These are phyloP conservation scores for Phytophthora podocarpi DNA, from an alignment of 352 stramenopile genomes.

Conservation along the genomic window DNA sequence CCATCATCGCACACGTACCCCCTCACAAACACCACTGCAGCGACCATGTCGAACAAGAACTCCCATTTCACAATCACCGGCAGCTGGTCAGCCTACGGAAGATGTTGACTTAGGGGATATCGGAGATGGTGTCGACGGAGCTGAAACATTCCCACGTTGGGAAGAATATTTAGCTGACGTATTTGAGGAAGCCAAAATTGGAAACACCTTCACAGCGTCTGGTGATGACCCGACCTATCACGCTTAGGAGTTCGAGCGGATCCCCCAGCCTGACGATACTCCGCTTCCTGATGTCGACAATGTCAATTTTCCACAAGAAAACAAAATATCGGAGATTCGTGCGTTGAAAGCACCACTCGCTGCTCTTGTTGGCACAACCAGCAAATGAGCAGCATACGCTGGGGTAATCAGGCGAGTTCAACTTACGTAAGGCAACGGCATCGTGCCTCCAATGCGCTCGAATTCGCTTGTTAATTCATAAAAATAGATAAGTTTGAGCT, in stretches of 20 bases:
- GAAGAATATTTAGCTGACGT: not conserved
- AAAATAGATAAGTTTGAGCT: too few species aligned
- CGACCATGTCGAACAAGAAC: not conserved
- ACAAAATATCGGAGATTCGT: not conserved
- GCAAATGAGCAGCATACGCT: too few species aligned
- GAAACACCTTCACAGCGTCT: not conserved
- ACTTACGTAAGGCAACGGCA: too few species aligned
- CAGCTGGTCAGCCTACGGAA: too few species aligned
- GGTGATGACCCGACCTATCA: not conserved
- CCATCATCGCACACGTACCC: not conserved
- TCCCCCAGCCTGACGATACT: not conserved
- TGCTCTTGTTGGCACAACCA: not conserved
- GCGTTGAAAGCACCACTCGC: not conserved
- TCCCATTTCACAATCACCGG: not conserved
- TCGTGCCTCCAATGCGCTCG: too few species aligned
- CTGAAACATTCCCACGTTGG: not conserved
- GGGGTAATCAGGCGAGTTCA: too few species aligned
- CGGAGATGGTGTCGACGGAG: not conserved
- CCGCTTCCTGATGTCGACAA: not conserved
- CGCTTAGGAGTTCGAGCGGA: not conserved
- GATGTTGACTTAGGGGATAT: not conserved
- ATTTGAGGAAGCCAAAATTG: not conserved
- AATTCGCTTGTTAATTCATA: too few species aligned
- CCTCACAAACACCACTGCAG: not conserved
- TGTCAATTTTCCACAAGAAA: not conserved